A percentile compares a stretch with the other conserved stretches of the same genome.
phyloP scores from a whole-genome alignment of 148 eudicot species.

The Rhododendron williamsianum region DNA sequence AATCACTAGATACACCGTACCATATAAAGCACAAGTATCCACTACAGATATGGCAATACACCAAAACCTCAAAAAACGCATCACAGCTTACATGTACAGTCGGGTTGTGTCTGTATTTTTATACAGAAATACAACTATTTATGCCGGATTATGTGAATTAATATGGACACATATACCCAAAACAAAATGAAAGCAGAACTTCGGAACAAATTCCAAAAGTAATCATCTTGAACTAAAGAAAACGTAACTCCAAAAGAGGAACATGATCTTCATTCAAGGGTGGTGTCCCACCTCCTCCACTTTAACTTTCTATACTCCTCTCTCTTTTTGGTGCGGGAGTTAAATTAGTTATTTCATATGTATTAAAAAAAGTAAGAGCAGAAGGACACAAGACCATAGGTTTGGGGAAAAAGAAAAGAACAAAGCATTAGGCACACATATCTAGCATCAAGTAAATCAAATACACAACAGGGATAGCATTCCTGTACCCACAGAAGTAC shows the following conservation, averaged over 20 bases:
- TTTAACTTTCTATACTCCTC: not conserved
- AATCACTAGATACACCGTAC: not conserved
- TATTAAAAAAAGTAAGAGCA: too few species aligned
- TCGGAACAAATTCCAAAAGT: not conserved
- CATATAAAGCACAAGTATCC: not conserved
- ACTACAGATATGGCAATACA: not conserved
- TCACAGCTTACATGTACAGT: not conserved
- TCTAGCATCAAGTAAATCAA: not conserved
- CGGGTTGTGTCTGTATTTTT: not conserved
- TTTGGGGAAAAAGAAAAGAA: too few species aligned
- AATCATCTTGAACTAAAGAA: not conserved
- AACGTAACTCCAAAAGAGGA: not conserved
- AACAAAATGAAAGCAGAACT: not conserved
- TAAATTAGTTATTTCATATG: too few species aligned
- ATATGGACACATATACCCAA: not conserved
- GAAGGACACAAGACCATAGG: too few species aligned
- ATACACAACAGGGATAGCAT: not conserved
- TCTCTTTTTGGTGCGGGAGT: not conserved
- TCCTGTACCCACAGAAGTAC: not conserved
- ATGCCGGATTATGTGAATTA: not conserved
- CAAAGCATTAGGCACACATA: not conserved
- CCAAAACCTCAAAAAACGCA: not conserved
- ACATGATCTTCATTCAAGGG: not conserved
- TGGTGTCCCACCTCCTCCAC: not conserved
- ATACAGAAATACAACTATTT: not conserved